phyloP scores from a whole-genome alignment of 106 monocot species.

The Hemerocallis citrina region DNA sequence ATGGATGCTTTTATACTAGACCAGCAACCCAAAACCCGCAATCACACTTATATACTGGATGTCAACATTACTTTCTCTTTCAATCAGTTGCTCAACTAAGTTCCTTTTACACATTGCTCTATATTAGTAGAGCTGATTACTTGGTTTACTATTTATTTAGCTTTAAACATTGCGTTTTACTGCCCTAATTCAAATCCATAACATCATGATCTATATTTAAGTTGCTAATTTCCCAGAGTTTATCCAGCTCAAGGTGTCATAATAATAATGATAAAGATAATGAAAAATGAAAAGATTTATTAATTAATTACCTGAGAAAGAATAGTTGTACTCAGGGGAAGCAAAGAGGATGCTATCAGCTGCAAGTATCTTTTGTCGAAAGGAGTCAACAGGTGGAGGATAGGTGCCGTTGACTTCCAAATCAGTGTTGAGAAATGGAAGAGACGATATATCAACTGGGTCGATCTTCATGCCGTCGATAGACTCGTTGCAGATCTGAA shows the following conservation, averaged over 20 bases:
- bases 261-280: not conserved
- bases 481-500: conserved; percentile 25
- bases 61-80: too few relatives aligned
- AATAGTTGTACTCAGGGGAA: conserved; percentile 68
- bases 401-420: conserved; percentile 38
- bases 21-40: too few relatives aligned
- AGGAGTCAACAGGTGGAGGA: conserved; percentile 39
- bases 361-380: conserved; percentile 32
- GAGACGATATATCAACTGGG: conserved; percentile 30
- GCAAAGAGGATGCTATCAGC: conserved; percentile 50
- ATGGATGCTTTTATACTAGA: too few relatives aligned
- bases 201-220: too few relatives aligned
- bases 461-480: conserved; percentile 33
- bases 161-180: too few relatives aligned
- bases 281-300: too few relatives aligned
- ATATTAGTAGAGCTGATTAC: too few relatives aligned
- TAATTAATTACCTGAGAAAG: conserved; percentile 23
- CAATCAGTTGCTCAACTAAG: too few relatives aligned
- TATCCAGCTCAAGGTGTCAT: not conserved
- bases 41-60: too few relatives aligned
- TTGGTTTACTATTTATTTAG: too few relatives aligned
- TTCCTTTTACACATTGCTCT: too few relatives aligned
- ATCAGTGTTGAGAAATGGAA: conserved; percentile 51
- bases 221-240: not conserved
- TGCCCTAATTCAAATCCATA: too few relatives aligned